Conservation (phyloP, 1,139 yeast species). For the Candida buenavistaensis region DNA sequence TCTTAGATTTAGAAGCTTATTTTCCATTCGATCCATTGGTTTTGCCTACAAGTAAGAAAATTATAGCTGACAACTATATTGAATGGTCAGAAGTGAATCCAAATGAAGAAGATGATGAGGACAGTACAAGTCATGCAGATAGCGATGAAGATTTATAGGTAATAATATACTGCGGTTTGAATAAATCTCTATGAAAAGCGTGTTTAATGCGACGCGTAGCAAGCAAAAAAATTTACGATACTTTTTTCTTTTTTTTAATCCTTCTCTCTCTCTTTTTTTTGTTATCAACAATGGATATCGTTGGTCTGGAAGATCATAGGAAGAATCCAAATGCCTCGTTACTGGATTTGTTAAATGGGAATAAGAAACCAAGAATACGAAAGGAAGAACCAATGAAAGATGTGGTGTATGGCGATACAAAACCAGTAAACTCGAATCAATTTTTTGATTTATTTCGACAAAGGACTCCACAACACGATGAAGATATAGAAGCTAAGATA, state of each 20-base stretch:
- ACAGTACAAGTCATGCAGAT: slow-evolving; percentile 24
- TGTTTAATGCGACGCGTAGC: too few relatives aligned
- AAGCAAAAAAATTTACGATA: not conserved
- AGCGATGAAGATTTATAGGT: slow-evolving; percentile 8
- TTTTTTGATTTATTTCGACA: not conserved
- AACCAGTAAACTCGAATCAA: slow-evolving; percentile 2
- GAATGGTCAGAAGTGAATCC: slow-evolving; percentile 71
- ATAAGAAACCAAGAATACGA: slow-evolving; percentile 3
- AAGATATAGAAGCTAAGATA: slow-evolving; percentile 22
- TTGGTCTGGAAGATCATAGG: slow-evolving; percentile 11
- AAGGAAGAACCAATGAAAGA: not conserved
- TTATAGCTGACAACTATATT: slow-evolving; percentile 58
- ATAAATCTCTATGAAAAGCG: too few relatives aligned
- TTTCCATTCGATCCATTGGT: slow-evolving; percentile 95
- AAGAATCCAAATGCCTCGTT: slow-evolving; percentile 1
- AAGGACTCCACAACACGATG: slow-evolving; percentile 4
- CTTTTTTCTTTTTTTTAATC: not conserved
- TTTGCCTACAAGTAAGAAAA: slow-evolving; percentile 57
- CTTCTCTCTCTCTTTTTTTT: not conserved
- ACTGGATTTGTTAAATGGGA: too few relatives aligned
- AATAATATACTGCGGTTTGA: too few relatives aligned
- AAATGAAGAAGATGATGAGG: slow-evolving; percentile 53
- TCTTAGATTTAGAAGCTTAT: slow-evolving; percentile 84
- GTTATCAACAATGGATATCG: slow-evolving; percentile 6
- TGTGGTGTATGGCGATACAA: not conserved